phyloP scores from a whole-genome alignment of 192 early-diverging fungal genomes.

The Mycoemilia scoparia region DNA sequence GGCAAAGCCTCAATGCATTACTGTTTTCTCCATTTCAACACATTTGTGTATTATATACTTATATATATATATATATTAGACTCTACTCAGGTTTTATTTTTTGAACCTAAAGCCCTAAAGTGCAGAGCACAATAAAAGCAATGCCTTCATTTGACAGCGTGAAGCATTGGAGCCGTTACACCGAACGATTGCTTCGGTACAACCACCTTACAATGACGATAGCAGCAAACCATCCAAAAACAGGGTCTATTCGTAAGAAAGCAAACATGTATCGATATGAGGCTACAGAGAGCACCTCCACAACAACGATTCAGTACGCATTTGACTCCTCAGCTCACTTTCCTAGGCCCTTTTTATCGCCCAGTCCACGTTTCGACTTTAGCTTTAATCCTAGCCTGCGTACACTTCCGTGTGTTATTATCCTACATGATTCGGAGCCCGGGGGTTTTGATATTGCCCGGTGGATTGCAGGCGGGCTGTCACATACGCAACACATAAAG shows the following conservation, averaged over 20 bases:
- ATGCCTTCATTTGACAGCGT: too few relatives aligned
- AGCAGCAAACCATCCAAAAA: constrained; percentile 16
- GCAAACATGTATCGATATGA: constrained; percentile 7
- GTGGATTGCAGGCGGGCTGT: constrained; percentile 27
- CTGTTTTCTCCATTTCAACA: too few relatives aligned
- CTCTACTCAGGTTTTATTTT: too few relatives aligned
- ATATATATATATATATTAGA: too few relatives aligned
- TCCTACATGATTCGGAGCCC: constrained; percentile 22
- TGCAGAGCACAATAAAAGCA: too few relatives aligned
- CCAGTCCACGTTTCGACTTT: constrained; percentile 25
- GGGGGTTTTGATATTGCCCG: constrained; percentile 32
- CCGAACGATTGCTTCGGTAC: constrained; percentile 29
- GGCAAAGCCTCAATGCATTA: too few relatives aligned
- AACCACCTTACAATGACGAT: constrained; percentile 32
- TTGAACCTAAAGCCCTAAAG: too few relatives aligned
- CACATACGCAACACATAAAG: constrained; percentile 18
- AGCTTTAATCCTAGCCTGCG: constrained; percentile 27
- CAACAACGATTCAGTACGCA: constrained; percentile 25
- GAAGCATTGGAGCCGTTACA: too few relatives aligned
- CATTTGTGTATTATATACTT: too few relatives aligned
- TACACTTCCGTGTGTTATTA: constrained; percentile 23
- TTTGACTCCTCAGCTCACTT: constrained; percentile 27
- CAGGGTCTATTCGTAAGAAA: constrained; percentile 1
- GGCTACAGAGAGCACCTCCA: constrained; percentile 4
- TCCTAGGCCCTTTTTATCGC: constrained; percentile 21